A percentile compares a stretch with the other conserved stretches of the same genome.
These are phyloP conservation scores for Amylocystis lapponica DNA, from an alignment of 768 basidiomycete species.

Conservation along the genomic window DNA sequence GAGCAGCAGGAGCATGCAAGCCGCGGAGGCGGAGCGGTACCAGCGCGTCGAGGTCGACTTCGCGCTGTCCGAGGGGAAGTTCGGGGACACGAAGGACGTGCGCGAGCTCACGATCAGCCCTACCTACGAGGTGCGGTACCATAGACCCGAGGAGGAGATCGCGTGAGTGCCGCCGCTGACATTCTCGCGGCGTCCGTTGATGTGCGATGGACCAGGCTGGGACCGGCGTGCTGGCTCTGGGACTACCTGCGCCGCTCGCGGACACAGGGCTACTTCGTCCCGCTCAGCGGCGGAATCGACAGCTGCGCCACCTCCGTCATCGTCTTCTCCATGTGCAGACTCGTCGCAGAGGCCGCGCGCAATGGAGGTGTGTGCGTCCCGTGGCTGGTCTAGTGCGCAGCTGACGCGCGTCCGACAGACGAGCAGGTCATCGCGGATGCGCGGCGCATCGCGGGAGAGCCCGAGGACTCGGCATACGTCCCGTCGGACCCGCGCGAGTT, in stretches of 20 bases:
- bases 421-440: conserved; percentile 88
- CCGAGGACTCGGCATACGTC: conserved; percentile 72
- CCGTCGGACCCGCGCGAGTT: conserved; percentile 89
- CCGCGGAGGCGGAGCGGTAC: conserved; percentile 69
- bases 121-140: conserved; percentile 57
- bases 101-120: conserved; percentile 17
- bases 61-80: conserved; percentile 70
- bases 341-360: conserved; percentile 75
- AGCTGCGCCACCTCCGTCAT: conserved; percentile 96
- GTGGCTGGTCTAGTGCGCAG: background rate
- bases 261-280: conserved; percentile 92
- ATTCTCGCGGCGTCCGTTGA: background rate
- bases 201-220: conserved; percentile 48
- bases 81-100: conserved; percentile 38
- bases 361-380: conserved; percentile 53
- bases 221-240: conserved; percentile 99
- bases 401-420: conserved; percentile 38
- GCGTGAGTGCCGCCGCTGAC: conserved; percentile 57
- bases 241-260: conserved; percentile 94
- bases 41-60: conserved; percentile 79
- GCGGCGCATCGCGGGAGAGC: conserved; percentile 80
- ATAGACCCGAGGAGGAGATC: conserved; percentile 92
- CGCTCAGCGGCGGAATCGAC: conserved; percentile 94
- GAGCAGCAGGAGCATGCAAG: conserved; percentile 88
- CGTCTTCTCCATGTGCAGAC: conserved; percentile 92